Conservation (phyloP, 2,329 filamentous ascomycete genomes). For the Talaromyces sp. region DNA sequence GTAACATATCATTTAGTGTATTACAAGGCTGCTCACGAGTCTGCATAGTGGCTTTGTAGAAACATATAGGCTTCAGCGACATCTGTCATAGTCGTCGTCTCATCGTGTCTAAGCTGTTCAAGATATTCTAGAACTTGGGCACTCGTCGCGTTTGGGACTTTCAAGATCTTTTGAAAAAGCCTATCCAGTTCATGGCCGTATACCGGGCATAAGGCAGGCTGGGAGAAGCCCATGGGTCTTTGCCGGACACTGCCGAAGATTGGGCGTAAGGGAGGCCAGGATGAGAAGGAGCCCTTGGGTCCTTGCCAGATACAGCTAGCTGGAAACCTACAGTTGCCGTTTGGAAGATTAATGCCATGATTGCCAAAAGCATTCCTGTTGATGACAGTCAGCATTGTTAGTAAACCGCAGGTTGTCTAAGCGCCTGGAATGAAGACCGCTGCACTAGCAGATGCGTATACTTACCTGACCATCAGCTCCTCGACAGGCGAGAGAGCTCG, state of each 20-base stretch:
- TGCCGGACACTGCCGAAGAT: too few species aligned
- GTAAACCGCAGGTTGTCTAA: neutral
- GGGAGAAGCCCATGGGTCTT: neutral
- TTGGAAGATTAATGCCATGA: neutral
- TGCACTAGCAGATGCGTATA: neutral
- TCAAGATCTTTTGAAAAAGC: neutral
- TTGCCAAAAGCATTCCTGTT: neutral
- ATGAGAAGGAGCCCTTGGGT: too few species aligned
- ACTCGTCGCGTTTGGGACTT: neutral
- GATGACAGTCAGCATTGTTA: neutral
- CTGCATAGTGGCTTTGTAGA: neutral
- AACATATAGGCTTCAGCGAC: neutral
- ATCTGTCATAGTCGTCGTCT: neutral
- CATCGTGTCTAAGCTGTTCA: neutral
- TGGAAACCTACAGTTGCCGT: neutral
- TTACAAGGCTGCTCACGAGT: neutral
- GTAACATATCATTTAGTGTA: neutral
- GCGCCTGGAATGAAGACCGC: neutral
- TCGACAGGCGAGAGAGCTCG: neutral
- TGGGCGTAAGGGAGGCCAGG: too few species aligned
- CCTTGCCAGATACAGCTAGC: neutral
- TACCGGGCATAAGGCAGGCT: neutral
- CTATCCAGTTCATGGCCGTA: neutral
- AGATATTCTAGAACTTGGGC: neutral
- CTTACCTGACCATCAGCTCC: neutral